Percentiles rank a stretch among this genome's conserved stretches.
These are phyloP conservation scores for Nothomitra cinnamomea DNA, from an alignment of 2,329 filamentous ascomycete species.

Conservation along the genomic window DNA sequence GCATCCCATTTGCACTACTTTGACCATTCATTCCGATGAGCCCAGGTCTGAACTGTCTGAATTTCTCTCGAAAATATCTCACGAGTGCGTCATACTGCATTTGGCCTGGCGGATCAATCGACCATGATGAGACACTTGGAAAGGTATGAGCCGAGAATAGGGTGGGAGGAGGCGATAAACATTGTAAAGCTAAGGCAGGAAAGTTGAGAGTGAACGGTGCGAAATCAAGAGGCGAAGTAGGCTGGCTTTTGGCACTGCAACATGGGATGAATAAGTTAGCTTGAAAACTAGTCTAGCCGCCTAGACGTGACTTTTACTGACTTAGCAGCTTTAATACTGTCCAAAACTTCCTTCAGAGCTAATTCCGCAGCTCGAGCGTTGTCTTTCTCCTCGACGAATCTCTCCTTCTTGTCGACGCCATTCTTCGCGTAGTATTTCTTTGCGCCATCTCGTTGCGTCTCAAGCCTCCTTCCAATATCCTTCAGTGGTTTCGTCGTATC, in stretches of 20 bases:
- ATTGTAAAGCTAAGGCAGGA: slow-evolving; percentile 64
- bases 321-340: slow-evolving; percentile 70
- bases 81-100: slow-evolving; percentile 59
- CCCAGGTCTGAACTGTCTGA: slow-evolving; percentile 35
- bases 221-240: slow-evolving; percentile 48
- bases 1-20: not conserved
- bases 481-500: not conserved
- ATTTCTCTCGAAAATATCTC: slow-evolving; percentile 47
- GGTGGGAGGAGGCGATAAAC: slow-evolving; percentile 64
- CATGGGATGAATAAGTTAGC: not conserved
- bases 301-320: slow-evolving; percentile 25
- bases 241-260: slow-evolving; percentile 15
- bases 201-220: slow-evolving; percentile 76
- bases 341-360: slow-evolving; percentile 66
- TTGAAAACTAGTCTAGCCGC: not conserved
- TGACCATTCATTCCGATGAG: not conserved
- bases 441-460: slow-evolving; percentile 1
- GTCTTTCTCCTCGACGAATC: slow-evolving; percentile 53
- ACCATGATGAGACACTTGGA: slow-evolving; percentile 63
- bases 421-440: slow-evolving; percentile 25
- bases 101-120: slow-evolving; percentile 54
- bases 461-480: not conserved
- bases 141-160: slow-evolving; percentile 70
- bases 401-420: slow-evolving; percentile 46
- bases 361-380: slow-evolving; percentile 71